Percentiles rank a stretch among this genome's conserved stretches.
Conservation (phyloP, 2,329 filamentous ascomycete species). For the Sclerotinia trifoliorum region DNA sequence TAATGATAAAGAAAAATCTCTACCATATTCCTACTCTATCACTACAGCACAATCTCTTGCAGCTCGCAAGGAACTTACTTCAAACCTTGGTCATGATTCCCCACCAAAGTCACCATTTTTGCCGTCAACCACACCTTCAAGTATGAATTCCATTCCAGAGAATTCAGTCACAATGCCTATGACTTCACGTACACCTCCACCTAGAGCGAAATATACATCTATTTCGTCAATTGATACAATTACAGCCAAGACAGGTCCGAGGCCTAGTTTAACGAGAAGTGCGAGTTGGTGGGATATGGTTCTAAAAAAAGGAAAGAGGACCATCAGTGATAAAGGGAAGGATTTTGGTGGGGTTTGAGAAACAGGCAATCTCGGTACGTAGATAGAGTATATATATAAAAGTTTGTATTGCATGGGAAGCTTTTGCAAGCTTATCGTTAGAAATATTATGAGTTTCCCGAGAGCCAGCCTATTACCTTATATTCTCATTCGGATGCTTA, state of each 20-base stretch:
- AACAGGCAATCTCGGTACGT: neutral
- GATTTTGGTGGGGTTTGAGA: neutral
- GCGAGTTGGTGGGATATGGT: slow-evolving; percentile 9
- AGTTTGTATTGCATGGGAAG: neutral
- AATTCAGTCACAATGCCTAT: neutral
- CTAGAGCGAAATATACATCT: slow-evolving; percentile 2
- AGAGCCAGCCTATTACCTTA: neutral
- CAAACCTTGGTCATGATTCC: neutral
- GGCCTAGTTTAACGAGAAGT: slow-evolving; percentile 9
- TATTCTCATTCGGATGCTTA: neutral
- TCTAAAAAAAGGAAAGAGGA: slow-evolving; percentile 10
- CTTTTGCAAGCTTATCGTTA: neutral
- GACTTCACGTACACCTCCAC: neutral
- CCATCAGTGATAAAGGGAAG: neutral
- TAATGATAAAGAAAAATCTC: neutral
- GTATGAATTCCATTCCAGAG: slow-evolving; percentile 12
- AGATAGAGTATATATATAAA: neutral
- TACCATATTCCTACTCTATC: slow-evolving; percentile 8
- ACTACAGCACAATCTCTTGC: slow-evolving; percentile 10
- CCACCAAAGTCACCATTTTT: neutral
- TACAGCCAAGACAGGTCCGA: neutral
- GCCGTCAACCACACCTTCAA: neutral
- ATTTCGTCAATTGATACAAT: slow-evolving; percentile 10
- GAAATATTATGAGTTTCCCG: neutral
- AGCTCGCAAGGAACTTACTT: slow-evolving; percentile 7